These are phyloP conservation scores for Coffea canephora DNA, from an alignment of 257 asterid species.

Conservation along the genomic window DNA sequence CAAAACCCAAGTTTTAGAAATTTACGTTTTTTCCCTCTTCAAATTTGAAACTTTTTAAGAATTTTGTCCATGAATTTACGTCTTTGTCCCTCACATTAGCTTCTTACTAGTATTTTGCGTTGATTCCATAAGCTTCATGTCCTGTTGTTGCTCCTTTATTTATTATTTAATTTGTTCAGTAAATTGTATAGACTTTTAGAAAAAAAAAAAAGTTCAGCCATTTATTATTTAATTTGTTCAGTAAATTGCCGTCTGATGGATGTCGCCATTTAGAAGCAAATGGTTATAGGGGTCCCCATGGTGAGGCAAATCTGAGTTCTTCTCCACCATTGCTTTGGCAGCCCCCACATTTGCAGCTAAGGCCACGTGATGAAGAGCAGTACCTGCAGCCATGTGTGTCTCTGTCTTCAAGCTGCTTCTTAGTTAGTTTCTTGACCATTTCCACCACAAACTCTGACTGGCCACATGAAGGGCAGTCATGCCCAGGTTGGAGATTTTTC, in stretches of 20 bases:
- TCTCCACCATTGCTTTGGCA: neutral
- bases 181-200: no score
- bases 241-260: neutral
- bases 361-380: neutral
- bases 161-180: no score
- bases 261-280: slow-evolving; percentile 2
- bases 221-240: no score
- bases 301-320: neutral
- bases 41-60: no score
- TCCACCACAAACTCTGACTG: neutral
- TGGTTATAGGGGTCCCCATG: neutral
- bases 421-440: neutral
- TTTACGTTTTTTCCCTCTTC: no score
- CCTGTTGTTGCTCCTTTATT: no score
- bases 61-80: no score
- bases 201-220: no score
- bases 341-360: neutral
- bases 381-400: neutral
- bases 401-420: neutral
- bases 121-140: no score
- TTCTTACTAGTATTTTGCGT: no score
- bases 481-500: neutral
- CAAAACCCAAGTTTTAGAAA: no score
- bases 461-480: slow-evolving; percentile 6
- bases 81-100: no score